A percentile compares a stretch with the other conserved stretches of the same genome.
These are phyloP conservation scores for Curvularia hawaiiensis DNA, from an alignment of 2,329 filamentous ascomycete genomes.

Conservation along the genomic window DNA sequence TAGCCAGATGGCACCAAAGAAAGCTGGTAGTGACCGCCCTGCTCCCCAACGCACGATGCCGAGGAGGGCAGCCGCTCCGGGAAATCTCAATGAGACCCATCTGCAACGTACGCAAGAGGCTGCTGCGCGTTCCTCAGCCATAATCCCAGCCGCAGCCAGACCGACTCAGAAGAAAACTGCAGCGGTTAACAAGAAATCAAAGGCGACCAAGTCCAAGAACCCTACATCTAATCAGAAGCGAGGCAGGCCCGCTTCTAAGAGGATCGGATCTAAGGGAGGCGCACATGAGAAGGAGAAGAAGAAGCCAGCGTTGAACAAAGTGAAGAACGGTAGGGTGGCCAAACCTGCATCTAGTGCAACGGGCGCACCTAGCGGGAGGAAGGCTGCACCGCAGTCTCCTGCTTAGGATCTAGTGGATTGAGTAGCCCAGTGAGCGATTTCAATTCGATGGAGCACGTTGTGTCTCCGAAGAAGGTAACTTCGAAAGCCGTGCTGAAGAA, in stretches of 20 bases:
- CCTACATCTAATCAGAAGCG: background rate
- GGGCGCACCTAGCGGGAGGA: background rate
- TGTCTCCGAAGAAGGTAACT: background rate
- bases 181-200: background rate
- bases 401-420: background rate
- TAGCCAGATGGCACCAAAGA: background rate
- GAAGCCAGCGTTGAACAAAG: background rate
- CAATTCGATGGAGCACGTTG: background rate
- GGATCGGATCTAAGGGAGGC: background rate
- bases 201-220: background rate
- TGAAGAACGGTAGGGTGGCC: background rate
- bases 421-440: background rate
- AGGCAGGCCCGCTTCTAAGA: background rate
- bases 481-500: background rate
- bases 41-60: background rate
- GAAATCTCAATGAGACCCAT: background rate
- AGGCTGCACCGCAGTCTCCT: background rate
- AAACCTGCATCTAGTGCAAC: background rate
- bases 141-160: background rate
- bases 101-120: background rate
- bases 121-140: background rate
- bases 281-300: background rate
- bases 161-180: background rate
- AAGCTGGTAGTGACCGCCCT: background rate
- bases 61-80: background rate